These are phyloP conservation scores for Chlorencoelia australis DNA, from an alignment of 2,329 filamentous ascomycete species.

Conservation along the genomic window DNA sequence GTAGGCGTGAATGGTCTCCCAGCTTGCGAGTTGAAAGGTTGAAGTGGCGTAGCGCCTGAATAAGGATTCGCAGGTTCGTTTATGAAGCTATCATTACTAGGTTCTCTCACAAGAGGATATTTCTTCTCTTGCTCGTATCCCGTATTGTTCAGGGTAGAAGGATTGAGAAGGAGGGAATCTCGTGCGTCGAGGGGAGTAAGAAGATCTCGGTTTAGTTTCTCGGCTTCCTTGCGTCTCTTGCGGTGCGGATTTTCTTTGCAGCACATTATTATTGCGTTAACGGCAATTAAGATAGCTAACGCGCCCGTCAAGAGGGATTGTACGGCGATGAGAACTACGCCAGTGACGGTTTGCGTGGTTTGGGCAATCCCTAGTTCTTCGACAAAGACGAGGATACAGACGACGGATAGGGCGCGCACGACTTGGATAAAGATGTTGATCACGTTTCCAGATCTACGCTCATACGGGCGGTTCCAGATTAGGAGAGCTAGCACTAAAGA, in stretches of 20 bases:
- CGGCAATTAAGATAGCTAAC: slow-evolving; percentile 76
- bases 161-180: slow-evolving; percentile 60
- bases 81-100: slow-evolving; percentile 18
- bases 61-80: slow-evolving; percentile 25
- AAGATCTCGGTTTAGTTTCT: slow-evolving; percentile 65
- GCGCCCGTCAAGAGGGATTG: slow-evolving; percentile 76
- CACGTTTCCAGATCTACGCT: slow-evolving; percentile 76
- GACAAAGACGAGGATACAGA: slow-evolving; percentile 86
- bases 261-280: slow-evolving; percentile 78
- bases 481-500: slow-evolving; percentile 59
- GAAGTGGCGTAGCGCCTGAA: slow-evolving; percentile 16
- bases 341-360: slow-evolving; percentile 88
- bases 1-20: no score
- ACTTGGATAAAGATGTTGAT: slow-evolving; percentile 90
- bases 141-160: slow-evolving; percentile 9
- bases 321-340: slow-evolving; percentile 85
- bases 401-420: slow-evolving; percentile 79
- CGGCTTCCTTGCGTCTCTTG: slow-evolving; percentile 77
- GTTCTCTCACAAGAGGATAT: slow-evolving; percentile 11
- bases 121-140: slow-evolving; percentile 20
- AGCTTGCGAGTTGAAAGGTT: no score
- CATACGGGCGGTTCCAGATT: slow-evolving; percentile 77
- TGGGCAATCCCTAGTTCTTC: slow-evolving; percentile 83
- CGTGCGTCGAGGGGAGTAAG: slow-evolving; percentile 81
- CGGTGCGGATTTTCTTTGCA: slow-evolving; percentile 85